Conservation (phyloP, 768 basidiomycete genomes). For the Trametes villosa region DNA sequence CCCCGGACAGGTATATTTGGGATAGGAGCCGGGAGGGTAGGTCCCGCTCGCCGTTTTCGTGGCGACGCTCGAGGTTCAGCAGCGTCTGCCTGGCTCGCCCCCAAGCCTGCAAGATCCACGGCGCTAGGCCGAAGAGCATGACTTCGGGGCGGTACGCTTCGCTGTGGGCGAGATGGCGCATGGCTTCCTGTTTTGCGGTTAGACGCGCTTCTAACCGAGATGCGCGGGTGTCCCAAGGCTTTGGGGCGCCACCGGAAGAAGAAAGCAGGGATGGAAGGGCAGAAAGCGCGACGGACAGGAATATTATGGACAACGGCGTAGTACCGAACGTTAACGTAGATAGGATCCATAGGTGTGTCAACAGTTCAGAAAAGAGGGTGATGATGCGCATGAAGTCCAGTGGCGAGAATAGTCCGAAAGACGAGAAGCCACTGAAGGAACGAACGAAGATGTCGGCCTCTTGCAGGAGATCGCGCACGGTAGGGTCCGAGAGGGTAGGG, state of each 20-base stretch:
- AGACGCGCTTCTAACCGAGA: conserved; percentile 63
- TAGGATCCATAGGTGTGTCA: conserved; percentile 72
- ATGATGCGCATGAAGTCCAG: conserved; percentile 79
- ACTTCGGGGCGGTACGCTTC: conserved; percentile 82
- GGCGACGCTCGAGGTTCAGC: conserved; percentile 56
- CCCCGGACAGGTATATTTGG: conserved; percentile 56
- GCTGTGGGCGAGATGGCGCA: conserved; percentile 76
- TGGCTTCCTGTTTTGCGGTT: conserved; percentile 71
- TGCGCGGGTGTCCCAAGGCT: conserved; percentile 48
- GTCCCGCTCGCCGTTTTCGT: conserved; percentile 33
- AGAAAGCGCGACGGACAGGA: conserved; percentile 64
- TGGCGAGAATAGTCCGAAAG: conserved; percentile 80
- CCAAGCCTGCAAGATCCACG: conserved; percentile 87
- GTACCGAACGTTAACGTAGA: conserved; percentile 60
- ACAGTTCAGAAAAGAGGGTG: conserved; percentile 69
- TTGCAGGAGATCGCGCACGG: conserved; percentile 76
- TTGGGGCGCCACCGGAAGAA: conserved; percentile 44
- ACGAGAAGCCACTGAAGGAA: conserved; percentile 73
- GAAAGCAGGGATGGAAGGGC: conserved; percentile 59
- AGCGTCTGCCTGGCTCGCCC: conserved; percentile 62
- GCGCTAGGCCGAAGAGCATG: conserved; percentile 78
- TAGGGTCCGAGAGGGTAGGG: conserved; percentile 76
- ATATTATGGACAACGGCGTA: conserved; percentile 58
- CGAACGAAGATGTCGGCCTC: conserved; percentile 86
- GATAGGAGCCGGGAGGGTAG: conserved; percentile 20